phyloP scores from a whole-genome alignment of 2,329 filamentous ascomycete species.

The Stachybotrys elegans region DNA sequence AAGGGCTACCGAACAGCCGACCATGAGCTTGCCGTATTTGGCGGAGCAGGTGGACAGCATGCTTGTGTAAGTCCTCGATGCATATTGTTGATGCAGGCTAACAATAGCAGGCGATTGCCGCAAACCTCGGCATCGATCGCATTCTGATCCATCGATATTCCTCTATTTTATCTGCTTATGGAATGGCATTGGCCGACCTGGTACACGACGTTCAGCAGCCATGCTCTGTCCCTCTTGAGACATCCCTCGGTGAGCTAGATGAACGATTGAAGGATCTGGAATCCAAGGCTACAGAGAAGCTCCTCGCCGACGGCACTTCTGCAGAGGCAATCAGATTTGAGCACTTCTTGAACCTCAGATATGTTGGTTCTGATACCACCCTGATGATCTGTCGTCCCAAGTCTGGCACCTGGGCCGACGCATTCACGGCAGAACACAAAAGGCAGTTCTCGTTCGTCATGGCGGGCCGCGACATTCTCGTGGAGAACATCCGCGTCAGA shows the following conservation, averaged over 20 bases:
- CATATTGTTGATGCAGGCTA: no score
- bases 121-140: conserved; percentile 30
- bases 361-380: conserved; percentile 36
- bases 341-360: conserved; percentile 39
- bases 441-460: conserved; percentile 65
- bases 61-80: no score
- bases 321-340: conserved; percentile 28
- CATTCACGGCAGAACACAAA: conserved; percentile 65
- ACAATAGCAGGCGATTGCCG: no score
- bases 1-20: conserved; percentile 28
- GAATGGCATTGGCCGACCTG: conserved; percentile 35
- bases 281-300: conserved; percentile 11
- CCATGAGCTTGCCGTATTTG: conserved; percentile 29
- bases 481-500: conserved; percentile 38
- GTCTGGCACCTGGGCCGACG: conserved; percentile 55
- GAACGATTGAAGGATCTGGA: no score
- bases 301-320: neutral
- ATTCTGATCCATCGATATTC: conserved; percentile 38
- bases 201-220: conserved; percentile 28
- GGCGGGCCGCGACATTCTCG: conserved; percentile 32
- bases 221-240: conserved; percentile 25
- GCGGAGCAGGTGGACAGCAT: conserved; percentile 31
- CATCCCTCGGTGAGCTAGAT: no score
- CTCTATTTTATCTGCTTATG: conserved; percentile 38
- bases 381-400: conserved; percentile 27